These are phyloP conservation scores for Fraxinus americana DNA, from an alignment of 257 asterid species.

Conservation along the genomic window DNA sequence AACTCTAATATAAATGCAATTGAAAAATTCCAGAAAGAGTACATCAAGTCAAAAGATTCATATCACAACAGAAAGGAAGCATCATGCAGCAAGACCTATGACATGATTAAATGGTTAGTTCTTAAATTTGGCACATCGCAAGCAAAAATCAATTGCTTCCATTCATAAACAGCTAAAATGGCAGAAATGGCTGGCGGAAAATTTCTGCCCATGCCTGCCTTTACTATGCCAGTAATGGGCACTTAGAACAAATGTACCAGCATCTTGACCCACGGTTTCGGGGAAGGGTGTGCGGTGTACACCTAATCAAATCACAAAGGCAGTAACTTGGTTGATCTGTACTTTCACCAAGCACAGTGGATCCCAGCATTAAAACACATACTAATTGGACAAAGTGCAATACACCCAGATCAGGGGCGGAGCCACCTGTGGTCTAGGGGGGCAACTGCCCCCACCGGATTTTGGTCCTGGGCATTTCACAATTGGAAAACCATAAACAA, in stretches of 20 bases:
- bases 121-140: background rate
- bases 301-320: background rate
- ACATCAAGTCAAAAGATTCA: background rate
- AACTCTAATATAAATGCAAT: conserved; percentile 2
- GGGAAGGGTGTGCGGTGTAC: background rate
- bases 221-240: background rate
- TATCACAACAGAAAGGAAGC: background rate
- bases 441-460: too few species aligned
- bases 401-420: too few species aligned
- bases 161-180: background rate
- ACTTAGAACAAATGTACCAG: background rate
- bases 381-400: background rate
- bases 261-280: background rate
- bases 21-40: background rate
- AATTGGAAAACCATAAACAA: too few species aligned
- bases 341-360: background rate
- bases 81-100: background rate
- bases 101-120: background rate
- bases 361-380: background rate
- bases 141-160: background rate
- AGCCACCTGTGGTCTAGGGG: too few species aligned
- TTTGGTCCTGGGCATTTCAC: too few species aligned
- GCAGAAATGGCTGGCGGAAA: background rate
- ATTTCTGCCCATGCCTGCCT: background rate
- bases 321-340: background rate